Evolutionary conservation across 495 filamentous ascomycete species (phyloP).

Genomic region (Daldinia grandis): DNA sequence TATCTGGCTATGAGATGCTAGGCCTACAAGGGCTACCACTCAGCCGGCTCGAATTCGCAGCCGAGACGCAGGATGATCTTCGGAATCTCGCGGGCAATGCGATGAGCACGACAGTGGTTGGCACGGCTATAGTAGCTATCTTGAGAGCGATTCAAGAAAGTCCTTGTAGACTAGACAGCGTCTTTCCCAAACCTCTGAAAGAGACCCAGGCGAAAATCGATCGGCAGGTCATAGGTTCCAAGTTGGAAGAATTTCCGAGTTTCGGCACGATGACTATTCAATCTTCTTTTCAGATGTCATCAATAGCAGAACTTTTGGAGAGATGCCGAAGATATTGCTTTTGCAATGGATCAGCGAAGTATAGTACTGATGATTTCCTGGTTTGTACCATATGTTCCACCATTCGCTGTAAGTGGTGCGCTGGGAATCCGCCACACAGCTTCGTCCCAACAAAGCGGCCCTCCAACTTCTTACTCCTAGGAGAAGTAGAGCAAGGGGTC

Average conservation of each 20-base stretch:
- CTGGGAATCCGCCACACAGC: conserved; percentile 48
- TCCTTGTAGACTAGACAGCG: neutral
- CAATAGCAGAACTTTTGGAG: conserved; percentile 2
- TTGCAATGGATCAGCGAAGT: conserved; percentile 46
- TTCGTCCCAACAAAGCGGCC: conserved; percentile 20
- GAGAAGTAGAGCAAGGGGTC: conserved; percentile 23
- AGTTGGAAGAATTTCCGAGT: conserved; percentile 3
- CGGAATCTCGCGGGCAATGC: conserved; percentile 84
- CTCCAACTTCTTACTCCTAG: conserved; percentile 10
- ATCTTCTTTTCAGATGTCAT: conserved; percentile 8
- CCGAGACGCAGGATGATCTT: conserved; percentile 70
- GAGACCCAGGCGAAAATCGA: conserved; percentile 13
- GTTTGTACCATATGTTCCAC: conserved; percentile 28
- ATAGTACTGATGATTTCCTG: conserved; percentile 38
- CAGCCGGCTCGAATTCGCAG: conserved; percentile 66
- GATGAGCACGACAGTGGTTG: conserved; percentile 81
- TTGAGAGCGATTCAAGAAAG: conserved; percentile 45
- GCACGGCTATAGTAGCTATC: conserved; percentile 63
- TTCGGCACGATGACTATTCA: conserved; percentile 30
- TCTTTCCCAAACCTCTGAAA: neutral
- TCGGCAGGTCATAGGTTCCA: conserved; percentile 20
- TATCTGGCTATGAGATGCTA: conserved; percentile 73
- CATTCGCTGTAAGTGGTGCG: conserved; percentile 45
- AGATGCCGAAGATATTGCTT: conserved; percentile 45
- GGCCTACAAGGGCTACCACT: conserved; percentile 76